Base-by-base conservation (phyloP, 176 grass and related monocot species). In the Saccharum officinarum region DNA sequence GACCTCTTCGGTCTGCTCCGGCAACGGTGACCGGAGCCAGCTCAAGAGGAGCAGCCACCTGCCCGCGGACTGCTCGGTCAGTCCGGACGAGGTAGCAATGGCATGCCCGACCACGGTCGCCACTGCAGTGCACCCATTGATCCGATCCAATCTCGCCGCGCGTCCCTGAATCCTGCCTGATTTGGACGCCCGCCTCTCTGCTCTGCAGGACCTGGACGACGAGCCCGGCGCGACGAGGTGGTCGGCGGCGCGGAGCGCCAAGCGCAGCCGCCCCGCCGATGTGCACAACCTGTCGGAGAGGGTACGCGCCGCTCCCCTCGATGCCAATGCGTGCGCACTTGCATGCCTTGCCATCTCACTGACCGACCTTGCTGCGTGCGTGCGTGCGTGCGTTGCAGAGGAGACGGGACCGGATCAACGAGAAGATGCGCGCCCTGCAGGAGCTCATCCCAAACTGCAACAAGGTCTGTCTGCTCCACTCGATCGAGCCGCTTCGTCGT, bases 361-460 rank as follows among this genome's bases (percentile, higher is more conserved):
- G 52, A 57, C 52, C 3, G 10, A 3, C 16, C 5, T 34, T 25
- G 49, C 49, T 49, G 3, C 4, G 11, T 46, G 49, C 16, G 1
- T 46, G 49, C 16, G 1, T 50, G 16, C 47, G 47, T 55, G 70
- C 28, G 1, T 71, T 67, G 80, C 85, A 91, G 89, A 84, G 89
- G 70, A 64, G 85, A 84, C 73, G 89, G 7, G 89, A 91, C 55
- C 61, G 89, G 77, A 91, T 91, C 81, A 91, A 91, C 85, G 89
- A 91, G 85, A 91, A 87, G 81, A 91, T 91, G 85, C 85, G 89
- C 6, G 85, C 89, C 0, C 76, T 91, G 34, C 89, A 91, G 74
- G 81, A 87, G 73, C 89, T 91, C 25, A 87, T 91, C 76, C 89
- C 89, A 41, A 87, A 91, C 15, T 91, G 89, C 52, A 91, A 91